phyloP scores from a whole-genome alignment of 208 protist species.

The Leishmania braziliensis region DNA sequence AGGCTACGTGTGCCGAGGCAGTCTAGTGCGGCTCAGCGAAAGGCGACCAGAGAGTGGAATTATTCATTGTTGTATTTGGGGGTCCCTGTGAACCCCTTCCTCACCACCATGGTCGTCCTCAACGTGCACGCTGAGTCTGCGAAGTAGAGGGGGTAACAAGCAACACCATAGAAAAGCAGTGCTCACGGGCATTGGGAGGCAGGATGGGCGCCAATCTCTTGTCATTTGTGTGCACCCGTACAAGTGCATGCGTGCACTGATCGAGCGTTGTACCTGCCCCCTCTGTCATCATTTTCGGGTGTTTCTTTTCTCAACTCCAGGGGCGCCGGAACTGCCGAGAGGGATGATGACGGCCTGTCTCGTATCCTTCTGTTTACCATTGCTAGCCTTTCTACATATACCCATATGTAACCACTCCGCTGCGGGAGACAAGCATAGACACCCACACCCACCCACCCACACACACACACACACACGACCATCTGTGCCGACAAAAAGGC shows the following conservation, averaged over 20 bases:
- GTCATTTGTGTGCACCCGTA: neutral
- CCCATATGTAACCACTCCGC: neutral
- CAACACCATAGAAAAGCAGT: neutral
- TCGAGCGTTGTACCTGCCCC: neutral
- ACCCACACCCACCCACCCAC: neutral
- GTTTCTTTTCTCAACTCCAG: neutral
- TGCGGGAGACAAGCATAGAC: neutral
- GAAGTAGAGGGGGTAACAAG: neutral
- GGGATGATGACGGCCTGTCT: neutral
- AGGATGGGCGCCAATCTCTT: neutral
- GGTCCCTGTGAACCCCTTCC: neutral
- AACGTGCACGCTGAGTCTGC: neutral
- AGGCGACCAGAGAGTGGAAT: neutral
- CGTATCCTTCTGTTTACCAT: neutral
- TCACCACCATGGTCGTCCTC: neutral
- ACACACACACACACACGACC: no score
- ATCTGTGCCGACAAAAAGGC: neutral
- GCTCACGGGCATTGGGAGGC: neutral
- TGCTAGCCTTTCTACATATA: neutral
- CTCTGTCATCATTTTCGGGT: neutral
- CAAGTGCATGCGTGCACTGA: neutral
- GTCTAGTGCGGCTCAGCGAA: neutral
- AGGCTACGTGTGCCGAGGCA: neutral
- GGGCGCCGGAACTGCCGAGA: neutral
- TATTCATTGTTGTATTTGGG: neutral